Evolutionary conservation across 2,329 filamentous ascomycete genomes (phyloP), one percentile per base, ranked within the genome.

Genomic region (Venturia asperata): DNA sequence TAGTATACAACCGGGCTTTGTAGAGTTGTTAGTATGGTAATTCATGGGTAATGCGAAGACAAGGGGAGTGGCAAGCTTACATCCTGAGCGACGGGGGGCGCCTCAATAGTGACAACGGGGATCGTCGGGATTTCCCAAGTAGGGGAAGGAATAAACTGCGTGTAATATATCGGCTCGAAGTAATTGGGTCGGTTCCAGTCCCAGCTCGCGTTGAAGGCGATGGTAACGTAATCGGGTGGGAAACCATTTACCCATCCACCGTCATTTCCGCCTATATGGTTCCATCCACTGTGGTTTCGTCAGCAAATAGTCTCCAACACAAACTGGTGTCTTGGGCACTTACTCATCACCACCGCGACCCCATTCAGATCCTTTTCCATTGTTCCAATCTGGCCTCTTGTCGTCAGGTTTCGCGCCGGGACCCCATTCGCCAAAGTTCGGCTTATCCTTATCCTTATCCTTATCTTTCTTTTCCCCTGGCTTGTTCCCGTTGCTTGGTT

Each of bases 341-440:
- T 61, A 61, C 56, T 24, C 37, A 4, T 61, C 39, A 17, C 56
- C 56, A 21, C 56, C 56, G 21, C 27, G 56, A 21, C 56, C 56
- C 56, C 56, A 61, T 3, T 61, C 30, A 61, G 34, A 15, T 4
- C 56, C 56, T 61, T 39, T 61, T 15, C 56, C 56, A 37, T 30
- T 6, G 17, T 61, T 61, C 56, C 56, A 61, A 1, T 61, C 56
- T 27, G 56, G 56, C 30, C 39, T 37, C 19, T 34, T 34, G 30
- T 34, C 30, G 30, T 6, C 30, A 34, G 30, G 21, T 30, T 5
- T 30, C 56, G 30, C 6, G 19, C 56, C 56, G n/a, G 15, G 21
- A 15, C 56, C 27, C 15, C n/a, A 63, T 13, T 42, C 61, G 7
- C 61, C 5, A n/a, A n/a, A 13, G 7, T 17, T 52, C 9, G 47